Evolutionary conservation across 305 asterid species (phyloP), one percentile per base, ranked within the genome.

Genomic region (Fraxinus latifolia): DNA sequence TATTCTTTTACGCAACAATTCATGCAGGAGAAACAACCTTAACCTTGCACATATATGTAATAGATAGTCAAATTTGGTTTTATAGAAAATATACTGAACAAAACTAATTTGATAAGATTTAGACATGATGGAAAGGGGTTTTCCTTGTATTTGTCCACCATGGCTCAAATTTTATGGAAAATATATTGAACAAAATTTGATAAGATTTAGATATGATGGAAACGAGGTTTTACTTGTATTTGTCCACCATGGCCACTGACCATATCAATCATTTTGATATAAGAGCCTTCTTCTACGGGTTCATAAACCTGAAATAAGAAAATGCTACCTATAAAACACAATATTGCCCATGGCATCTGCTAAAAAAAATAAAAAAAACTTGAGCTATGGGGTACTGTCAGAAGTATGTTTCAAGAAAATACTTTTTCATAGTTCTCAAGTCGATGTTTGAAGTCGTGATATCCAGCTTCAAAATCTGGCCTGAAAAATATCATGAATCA

Each of bases 391-490:
- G 76, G 67, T 82, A 68, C 32, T 50, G 79, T 55, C 75, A 19
- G 67, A 83, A 85, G 78, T 50, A 82, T 82, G 85, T 81, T 81
- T 77, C 80, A 80, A 81, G 82, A 85, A 81, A 83, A 85, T 86
- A 96, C 99, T 86, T 91, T 96, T 88, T 94, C 98, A 87, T 96
- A 96, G 89, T 96, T 96, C 8, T 92, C 99, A 78, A 96, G 93
- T 83, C 99, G 92, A 85, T 25, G 89, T 90, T 92, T 96, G 86
- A 96, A 96, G 89, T 96, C 99, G 36, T 87, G 89, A 88, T 94
- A 96, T 83, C 99, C 99, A 78, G 98, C 99, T 92, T 94, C 99
- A 87, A 87, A 96, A 90, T 96, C 99, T 86, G 97, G 91, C 92
- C 99, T 96, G 98, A 87, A 91, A 90, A 23, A 77, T 81, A 79